Evolutionary conservation across 305 asterid species (phyloP), one percentile per base, ranked within the genome.

Genomic region (Plantago coronopus): DNA sequence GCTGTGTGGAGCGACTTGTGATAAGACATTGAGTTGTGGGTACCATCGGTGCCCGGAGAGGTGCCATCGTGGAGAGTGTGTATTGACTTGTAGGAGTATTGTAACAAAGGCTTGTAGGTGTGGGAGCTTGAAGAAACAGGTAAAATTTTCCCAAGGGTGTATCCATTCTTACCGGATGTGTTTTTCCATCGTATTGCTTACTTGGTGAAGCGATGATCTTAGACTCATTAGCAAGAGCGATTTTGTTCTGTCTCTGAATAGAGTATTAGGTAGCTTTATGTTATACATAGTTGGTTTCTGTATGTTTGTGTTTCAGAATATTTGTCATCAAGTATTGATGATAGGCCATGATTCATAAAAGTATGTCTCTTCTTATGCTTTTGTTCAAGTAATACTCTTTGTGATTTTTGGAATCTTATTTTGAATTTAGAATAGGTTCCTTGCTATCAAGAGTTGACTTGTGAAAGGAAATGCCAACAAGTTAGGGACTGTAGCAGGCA

Each of bases 111-210:
- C 84, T 18, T 91, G 98, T 68, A 83, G 98, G 87, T 91, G 98
- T 73, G 93, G 96, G 66, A 91, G 98, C 80, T 81, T 76, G 42
- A 88, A 75, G 87, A 88, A 91, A 74, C 95, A 86, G 95, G 98
- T 91, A 56, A 53, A 63, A 51, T 43, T 43, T 43, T 59, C 48
- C 9, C 17, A 21, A 45, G 34, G 11, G 40, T 49, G 34, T 29
- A 22, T 51, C 25, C 7, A 12, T 51, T 14, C 2, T 51, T 27
- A 37, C 8, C 17, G 4, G 2, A 20, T 22, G 37, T 21, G 12
- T 6, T 6, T 34, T 34, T 11, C 40, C 40, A 34, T n/a, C n/a
- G n/a, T n/a, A n/a, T n/a, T 3, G 38, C 38, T 31, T 31, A 31
- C 8, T 31, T 31, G 38, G 38, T 9, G 38, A 31, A 31, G 38